These are phyloP conservation scores for Suillus bovinus DNA, from an alignment of 768 basidiomycete genomes.

Conservation along the genomic window DNA sequence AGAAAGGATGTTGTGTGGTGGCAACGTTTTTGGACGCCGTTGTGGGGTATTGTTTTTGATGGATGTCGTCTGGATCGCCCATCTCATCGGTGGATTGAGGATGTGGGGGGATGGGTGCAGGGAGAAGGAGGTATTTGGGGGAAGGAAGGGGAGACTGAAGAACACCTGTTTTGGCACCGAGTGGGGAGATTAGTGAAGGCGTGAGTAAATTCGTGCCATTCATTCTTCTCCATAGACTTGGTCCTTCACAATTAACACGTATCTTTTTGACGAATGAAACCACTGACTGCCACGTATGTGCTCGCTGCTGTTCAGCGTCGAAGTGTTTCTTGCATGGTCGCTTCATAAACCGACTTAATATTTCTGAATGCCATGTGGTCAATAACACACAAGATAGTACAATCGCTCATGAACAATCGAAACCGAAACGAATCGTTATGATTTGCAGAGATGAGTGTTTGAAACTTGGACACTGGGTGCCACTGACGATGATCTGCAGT, in stretches of 20 bases:
- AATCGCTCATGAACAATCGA: too few relatives aligned
- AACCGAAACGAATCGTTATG: too few relatives aligned
- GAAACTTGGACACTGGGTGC: too few relatives aligned
- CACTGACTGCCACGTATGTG: too few relatives aligned
- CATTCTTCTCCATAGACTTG: background rate
- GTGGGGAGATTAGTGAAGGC: conserved; percentile 57
- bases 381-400: too few relatives aligned
- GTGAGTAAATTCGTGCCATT: conserved; percentile 9
- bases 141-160: conserved; percentile 53
- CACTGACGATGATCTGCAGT: too few relatives aligned
- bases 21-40: conserved; percentile 72
- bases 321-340: too few relatives aligned
- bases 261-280: too few relatives aligned
- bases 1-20: conserved; percentile 60
- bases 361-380: too few relatives aligned
- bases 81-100: conserved; percentile 47
- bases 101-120: conserved; percentile 50
- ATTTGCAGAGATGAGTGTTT: too few relatives aligned
- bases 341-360: too few relatives aligned
- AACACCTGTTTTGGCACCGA: conserved; percentile 61
- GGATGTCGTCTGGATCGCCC: conserved; percentile 67
- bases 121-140: conserved; percentile 40
- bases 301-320: too few relatives aligned
- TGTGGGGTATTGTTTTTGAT: conserved; percentile 61
- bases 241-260: background rate